A percentile compares a stretch with the other conserved stretches of the same genome.
These are phyloP conservation scores for Linnemannia schmuckeri DNA, from an alignment of 192 early-diverging fungal genomes.

Conservation along the genomic window DNA sequence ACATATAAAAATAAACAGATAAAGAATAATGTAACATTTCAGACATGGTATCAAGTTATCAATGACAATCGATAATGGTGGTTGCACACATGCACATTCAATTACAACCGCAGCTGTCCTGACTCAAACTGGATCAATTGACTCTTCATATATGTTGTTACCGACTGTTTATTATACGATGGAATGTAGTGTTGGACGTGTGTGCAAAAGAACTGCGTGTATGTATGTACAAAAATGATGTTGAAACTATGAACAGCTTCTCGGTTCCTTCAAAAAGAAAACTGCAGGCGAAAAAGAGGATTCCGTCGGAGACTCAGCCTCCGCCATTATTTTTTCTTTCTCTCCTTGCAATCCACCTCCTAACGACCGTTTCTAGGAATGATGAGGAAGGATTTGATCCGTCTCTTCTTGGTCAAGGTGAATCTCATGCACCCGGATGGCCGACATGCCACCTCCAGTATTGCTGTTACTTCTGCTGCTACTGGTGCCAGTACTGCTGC, in stretches of 20 bases:
- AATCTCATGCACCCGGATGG: constrained; percentile 37
- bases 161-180: neutral
- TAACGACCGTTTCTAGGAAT: neutral
- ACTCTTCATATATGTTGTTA: neutral
- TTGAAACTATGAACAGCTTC: neutral
- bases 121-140: neutral
- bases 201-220: neutral
- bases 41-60: too few species aligned
- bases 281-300: neutral
- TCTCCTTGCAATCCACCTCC: neutral
- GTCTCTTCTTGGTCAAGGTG: constrained; percentile 28
- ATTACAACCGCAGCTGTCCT: neutral
- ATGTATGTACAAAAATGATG: neutral
- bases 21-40: too few species aligned
- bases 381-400: constrained; percentile 1
- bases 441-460: neutral
- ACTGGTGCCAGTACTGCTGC: neutral
- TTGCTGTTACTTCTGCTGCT: neutral
- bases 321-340: neutral
- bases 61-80: too few species aligned
- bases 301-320: neutral
- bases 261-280: neutral
- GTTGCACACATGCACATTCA: too few species aligned
- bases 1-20: neutral
- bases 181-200: neutral